Evolutionary conservation across 2,329 filamentous ascomycete species (phyloP).

Genomic region (Sarocladiaceae sp.): DNA sequence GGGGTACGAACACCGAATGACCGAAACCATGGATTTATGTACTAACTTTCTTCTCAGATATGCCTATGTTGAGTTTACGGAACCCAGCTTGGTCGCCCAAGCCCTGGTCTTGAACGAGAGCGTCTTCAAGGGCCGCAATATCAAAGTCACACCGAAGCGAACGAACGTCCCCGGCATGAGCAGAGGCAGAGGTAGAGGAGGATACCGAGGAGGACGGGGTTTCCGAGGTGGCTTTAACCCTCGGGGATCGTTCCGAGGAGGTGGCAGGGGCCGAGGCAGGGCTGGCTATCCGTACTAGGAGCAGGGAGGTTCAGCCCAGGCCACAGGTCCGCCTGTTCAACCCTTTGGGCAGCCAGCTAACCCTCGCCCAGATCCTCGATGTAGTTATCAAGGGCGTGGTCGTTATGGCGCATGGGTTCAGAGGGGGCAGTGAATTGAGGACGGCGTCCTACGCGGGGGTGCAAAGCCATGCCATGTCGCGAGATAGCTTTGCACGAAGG

Average conservation of each 20-base stretch:
- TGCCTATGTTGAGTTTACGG: conserved; percentile 97
- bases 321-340: neutral
- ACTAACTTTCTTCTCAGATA: conserved; percentile 56
- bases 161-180: conserved; percentile 96
- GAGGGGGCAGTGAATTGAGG: neutral
- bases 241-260: conserved; percentile 61
- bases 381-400: neutral
- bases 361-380: neutral
- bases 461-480: too few species aligned
- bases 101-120: conserved; percentile 96
- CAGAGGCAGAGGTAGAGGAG: conserved; percentile 65
- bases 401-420: neutral
- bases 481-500: neutral
- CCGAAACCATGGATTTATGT: neutral
- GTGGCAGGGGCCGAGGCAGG: conserved; percentile 62
- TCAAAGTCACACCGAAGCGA: conserved; percentile 93
- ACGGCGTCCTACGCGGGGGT: too few species aligned
- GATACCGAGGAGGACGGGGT: conserved; percentile 48
- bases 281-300: conserved; percentile 64
- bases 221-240: conserved; percentile 31
- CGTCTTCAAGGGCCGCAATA: conserved; percentile 86
- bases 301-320: conserved; percentile 23
- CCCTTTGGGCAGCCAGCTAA: conserved; percentile 4
- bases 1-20: conserved; percentile 59
- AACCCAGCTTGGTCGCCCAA: conserved; percentile 87